Evolutionary conservation across 805 yeast genomes (phyloP), one percentile per base, ranked within the genome.

Genomic region (Blastobotrys muscicola): DNA sequence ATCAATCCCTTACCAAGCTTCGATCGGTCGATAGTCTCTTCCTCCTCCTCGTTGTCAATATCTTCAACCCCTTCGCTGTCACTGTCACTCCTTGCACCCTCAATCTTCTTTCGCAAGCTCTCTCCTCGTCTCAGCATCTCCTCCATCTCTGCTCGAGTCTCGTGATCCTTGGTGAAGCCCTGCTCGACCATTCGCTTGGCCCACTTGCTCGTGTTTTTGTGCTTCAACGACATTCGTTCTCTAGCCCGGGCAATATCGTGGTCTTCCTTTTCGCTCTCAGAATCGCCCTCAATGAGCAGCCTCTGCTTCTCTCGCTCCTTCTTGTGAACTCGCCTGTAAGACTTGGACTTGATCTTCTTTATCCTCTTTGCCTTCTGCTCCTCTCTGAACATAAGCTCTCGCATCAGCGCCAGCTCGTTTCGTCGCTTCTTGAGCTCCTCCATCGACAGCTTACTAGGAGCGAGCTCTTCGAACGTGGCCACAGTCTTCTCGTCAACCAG

Each of bases 311-410:
- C 63, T 50, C 84, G 67, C 60, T 89, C 96, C 61, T 81, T 84
- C 74, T 89, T 86, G 56, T 84, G 80, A 42, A 89, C 82, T 59
- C 83, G 82, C 55, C 85, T 84, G 64, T 80, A 92, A 1, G 86
- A 74, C 64, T 90, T 92, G 33, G 96, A 86, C 63, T 92, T 92
- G 63, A 92, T 92, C 67, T 90, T 92, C 69, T 90, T 90, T 56
- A 92, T 72, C 54, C 98, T 75, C 63, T 77, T 87, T 8, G 97
- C 89, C 57, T 85, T 81, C 58, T 80, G 76, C 67, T 90, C 97
- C 56, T 90, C 97, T 55, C 97, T 74, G 68, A 87, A 92, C 95
- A 90, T 85, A 50, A 90, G 74, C 59, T 92, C 98, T 50, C 98
- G 75, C 96, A 87, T 86, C 57, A 83, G 65, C 53, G 97, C 75